Evolutionary conservation across 805 yeast species (phyloP), one percentile per base, ranked within the genome.

Genomic region (Candida nitratophila): DNA sequence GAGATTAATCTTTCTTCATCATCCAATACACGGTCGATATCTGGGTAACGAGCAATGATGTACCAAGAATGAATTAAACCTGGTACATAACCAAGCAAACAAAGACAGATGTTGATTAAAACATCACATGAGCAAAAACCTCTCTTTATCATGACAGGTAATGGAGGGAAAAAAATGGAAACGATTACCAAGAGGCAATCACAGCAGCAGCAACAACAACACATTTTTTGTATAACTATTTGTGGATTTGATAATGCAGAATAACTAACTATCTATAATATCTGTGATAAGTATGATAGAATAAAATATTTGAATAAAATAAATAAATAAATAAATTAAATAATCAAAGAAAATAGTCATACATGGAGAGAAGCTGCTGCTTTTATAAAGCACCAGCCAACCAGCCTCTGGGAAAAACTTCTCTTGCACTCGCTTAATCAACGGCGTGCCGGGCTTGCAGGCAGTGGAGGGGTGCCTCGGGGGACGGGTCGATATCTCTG

Each of bases 81-180:
- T 0, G 91, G 91, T 45, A 84, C 62, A 59, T 74, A 79, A 2
- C 89, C 86, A 29, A 83, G 62, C 9, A 80, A 41, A 50, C 81
- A 78, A 36, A 84, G 66, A 24, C 77, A 59, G 35, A 86, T 69
- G 62, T 86, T 86, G 55, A 87, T 82, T 44, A 79, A 60, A 39
- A 71, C 69, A 56, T 86, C 95, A 8, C 81, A 77, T 1, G 90
- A 79, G 49, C 83, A 80, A 43, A 83, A 46, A 3, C 95, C 95
- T 44, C 83, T 70, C 57, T 84, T 83, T 49, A 85, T 65, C 54
- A 79, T 71, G 17, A 86, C 95, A 1, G 95, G 88, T 43, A 86
- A 59, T 1, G 95, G 95, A 1, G 95, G 95, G 54, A 83, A 71
- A 53, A 86, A 60, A 40, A 86, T 73, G 1, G 93, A 86, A 40